A percentile compares a stretch with the other conserved stretches of the same genome.
Conservation (phyloP, 2,329 filamentous ascomycete genomes). For the Paraphaeosphaeria sporulosa region DNA sequence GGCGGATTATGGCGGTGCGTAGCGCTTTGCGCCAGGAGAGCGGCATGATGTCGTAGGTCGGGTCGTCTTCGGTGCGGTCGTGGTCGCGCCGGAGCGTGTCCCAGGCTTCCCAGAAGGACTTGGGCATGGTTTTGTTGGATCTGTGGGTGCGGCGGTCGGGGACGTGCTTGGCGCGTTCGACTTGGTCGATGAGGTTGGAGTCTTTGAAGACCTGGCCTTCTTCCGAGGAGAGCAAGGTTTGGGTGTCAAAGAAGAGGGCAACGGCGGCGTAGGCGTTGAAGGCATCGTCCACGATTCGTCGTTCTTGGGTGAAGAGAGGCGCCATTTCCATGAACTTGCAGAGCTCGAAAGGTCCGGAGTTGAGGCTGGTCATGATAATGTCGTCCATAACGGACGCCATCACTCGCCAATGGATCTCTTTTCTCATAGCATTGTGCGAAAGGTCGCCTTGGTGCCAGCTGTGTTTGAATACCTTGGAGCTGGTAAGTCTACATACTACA, state of each 20-base stretch:
- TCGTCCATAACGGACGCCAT: conserved; percentile 45
- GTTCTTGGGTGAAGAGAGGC: conserved; percentile 25
- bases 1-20: conserved; percentile 53
- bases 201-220: conserved; percentile 45
- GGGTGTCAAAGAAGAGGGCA: conserved; percentile 30
- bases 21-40: conserved; percentile 52
- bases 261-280: conserved; percentile 32
- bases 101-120: conserved; percentile 51
- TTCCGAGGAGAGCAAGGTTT: conserved; percentile 48
- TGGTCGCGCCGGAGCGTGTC: conserved; percentile 34
- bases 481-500: not conserved
- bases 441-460: conserved; percentile 56
- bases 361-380: conserved; percentile 26
- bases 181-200: conserved; percentile 51
- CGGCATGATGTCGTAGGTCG: conserved; percentile 40
- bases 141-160: conserved; percentile 49
- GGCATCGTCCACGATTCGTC: conserved; percentile 31
- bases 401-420: conserved; percentile 48
- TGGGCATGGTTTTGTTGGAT: conserved; percentile 49
- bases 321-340: conserved; percentile 30
- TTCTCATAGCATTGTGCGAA: conserved; percentile 49
- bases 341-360: conserved; percentile 31
- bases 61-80: conserved; percentile 13
- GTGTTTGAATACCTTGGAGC: conserved; percentile 50
- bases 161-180: conserved; percentile 47